These are phyloP conservation scores for Fraxinus platypoda DNA, from an alignment of 305 asterid species.

Conservation along the genomic window DNA sequence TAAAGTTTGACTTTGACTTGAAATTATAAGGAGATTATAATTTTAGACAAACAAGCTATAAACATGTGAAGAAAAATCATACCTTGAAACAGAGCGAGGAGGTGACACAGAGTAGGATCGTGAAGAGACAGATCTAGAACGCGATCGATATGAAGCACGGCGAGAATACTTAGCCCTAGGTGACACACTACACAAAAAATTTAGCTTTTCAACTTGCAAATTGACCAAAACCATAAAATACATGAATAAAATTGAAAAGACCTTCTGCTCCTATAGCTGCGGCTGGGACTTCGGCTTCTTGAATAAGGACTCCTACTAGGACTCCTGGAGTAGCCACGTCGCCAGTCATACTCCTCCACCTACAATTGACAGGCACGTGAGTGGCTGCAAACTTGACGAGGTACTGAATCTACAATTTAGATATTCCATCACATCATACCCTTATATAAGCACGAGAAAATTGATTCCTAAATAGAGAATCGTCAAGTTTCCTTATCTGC, in stretches of 20 bases:
- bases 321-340: constrained; percentile 56
- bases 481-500: constrained; percentile 85
- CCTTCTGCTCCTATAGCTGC: constrained; percentile 63
- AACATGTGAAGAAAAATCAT: constrained; percentile 4
- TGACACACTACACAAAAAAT: constrained; percentile 36
- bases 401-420: constrained; percentile 6
- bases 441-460: constrained; percentile 62
- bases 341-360: constrained; percentile 71
- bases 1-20: background rate
- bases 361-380: constrained; percentile 24
- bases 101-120: constrained; percentile 40
- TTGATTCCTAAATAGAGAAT: constrained; percentile 75
- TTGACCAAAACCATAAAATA: background rate
- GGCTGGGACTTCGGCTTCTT: constrained; percentile 56
- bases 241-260: constrained; percentile 14
- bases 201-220: background rate
- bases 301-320: constrained; percentile 57
- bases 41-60: background rate
- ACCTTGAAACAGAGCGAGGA: constrained; percentile 48
- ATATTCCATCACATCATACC: constrained; percentile 39
- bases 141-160: constrained; percentile 46
- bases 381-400: background rate
- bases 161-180: constrained; percentile 42
- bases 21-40: background rate
- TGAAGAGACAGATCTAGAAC: constrained; percentile 50